Evolutionary conservation across 257 asterid species (phyloP), one percentile per base, ranked within the genome.

Genomic region (Ligustrum vulgare): DNA sequence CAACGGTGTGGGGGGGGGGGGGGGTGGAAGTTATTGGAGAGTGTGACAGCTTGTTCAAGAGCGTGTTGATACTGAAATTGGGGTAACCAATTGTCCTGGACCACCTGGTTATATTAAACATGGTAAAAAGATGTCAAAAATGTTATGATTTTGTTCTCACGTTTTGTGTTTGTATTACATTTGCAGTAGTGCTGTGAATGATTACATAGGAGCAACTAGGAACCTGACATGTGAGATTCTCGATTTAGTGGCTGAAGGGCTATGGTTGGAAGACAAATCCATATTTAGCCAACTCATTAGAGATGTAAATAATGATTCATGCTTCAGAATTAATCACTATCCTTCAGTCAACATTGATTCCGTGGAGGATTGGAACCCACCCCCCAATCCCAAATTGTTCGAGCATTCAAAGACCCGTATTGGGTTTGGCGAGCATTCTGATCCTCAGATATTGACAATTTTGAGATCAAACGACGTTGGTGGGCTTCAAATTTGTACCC

Each of bases 391-490:
- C 8, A 23, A 67, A 2, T 28, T 9, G 58, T 78, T 34, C 18
- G 78, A 63, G 12, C 34, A 13, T 10, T 58, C 79, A 18, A 80
- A 84, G 39, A 31, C 45, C 11, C 77, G 92, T 18, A 75, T 92
- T 28, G 95, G 96, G 2, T 92, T 92, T 39, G 97, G 96, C 7
- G 97, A 92, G 74, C 96, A 92, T 63, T 85, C 96, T 0, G 97
- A 92, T 72, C 97, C 97, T 69, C 97, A 92, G 72, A 86, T 92
- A n/a, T 68, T 92, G 16, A 92, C 97, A 0, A 80, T 92, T 58
- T 67, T 92, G 72, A 75, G 90, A 33, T 89, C 97, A 67, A 92
- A 92, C 78, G 85, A 89, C 28, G 96, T 90, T 6, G 86, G 79
- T 0, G 97, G 97, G 5, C 94, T 92, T n/a, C 92, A 92, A 32